Base-by-base conservation (phyloP, 495 filamentous ascomycete species). In the Staphylotrichum longicolle region DNA sequence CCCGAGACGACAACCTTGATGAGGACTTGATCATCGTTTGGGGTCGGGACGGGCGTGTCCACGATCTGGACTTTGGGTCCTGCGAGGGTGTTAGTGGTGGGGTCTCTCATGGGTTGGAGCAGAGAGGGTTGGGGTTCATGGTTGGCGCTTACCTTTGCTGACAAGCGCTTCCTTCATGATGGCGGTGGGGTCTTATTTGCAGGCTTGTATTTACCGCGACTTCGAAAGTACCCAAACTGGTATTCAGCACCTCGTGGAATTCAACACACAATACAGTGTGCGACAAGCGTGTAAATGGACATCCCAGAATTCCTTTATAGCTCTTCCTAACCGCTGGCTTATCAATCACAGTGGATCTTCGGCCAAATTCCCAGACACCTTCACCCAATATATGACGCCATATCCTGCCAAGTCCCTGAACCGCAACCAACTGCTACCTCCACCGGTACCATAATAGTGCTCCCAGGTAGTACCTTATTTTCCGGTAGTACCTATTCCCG, bases 1-100 rank as follows among this genome's bases (percentile, higher is more conserved):
- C 87, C 87, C 44, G 79, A 81, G 6, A 86, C 84, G 10, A 87
- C 74, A 41, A 91, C 87, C 60, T 85, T 84, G 66, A 88, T 92
- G 14, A 92, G 78, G 32, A 92, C 75, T 60, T 94, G 82, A 59
- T 83, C 78, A 4, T 79, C 73, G 49, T 78, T 75, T 0, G 86
- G 86, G 27, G 72, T 73, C 1, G 89, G 89, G 58, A 88, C 81
- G n/a, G 83, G 77, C 37, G 80, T 80, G 63, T 90, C 85, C 52
- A 85, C 72, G 61, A 91, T 83, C 47, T 83, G 64, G 75, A 89
- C 87, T 60, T 75, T 75, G 20, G 77, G 66, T 45, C 77, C 70
- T 75, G 52, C 12, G 37, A 4, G n/a, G 20, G 15, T 10, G 39
- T 30, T n/a, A 39, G 32, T 8, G 6, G 20, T 5, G 32, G 10